Base-by-base conservation (phyloP, 2,329 filamentous ascomycete species). In the Lachnellula suecica region DNA sequence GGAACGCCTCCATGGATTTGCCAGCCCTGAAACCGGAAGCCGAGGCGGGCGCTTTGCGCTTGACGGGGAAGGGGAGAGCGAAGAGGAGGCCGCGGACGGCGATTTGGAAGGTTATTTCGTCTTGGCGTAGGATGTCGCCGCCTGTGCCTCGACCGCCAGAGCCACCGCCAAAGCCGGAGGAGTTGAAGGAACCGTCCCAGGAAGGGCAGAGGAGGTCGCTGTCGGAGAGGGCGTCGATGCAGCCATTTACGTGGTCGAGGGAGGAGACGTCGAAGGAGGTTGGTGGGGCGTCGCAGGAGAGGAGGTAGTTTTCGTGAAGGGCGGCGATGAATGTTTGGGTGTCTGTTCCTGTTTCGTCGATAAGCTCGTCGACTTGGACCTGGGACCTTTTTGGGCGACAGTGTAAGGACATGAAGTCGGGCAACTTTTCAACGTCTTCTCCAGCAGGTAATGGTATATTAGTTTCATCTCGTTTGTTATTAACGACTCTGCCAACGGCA, bases 271-370 rank as follows among this genome's bases (percentile, higher is more conserved):
- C 74, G 23, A 75, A 72, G 68, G 4, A 76, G 65, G 62, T 81
- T 0, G 73, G 72, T 2, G 72, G 74, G 42, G 75, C 75, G 59
- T 87, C 83, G 66, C 93, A 97, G 0, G 94, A 97, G 1, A 91
- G 76, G 1, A 87, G 79, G 61, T 96, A 97, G 66, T 99, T 99
- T 65, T 99, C 94, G 66, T 97, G 93, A 0, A 97, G 74, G 3
- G 91, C 89, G 4, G 91, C 89, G 44, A 96, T 82, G 64, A 97
- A 97, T 0, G 92, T 97, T 52, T 89, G 84, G 0, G 87, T 90
- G 64, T 99, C 94, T 0, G 94, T 96, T 1, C 94, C 94, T 0
- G 89, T 91, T 72, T 97, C 93, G 63, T 96, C 90, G 22, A 96
- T 87, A n/a, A 99, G 78, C 1, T 82, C 78, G 58, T 96, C 87